These are phyloP conservation scores for Zygotorulaspora danielsina DNA, from an alignment of 805 yeast species.

Conservation along the genomic window DNA sequence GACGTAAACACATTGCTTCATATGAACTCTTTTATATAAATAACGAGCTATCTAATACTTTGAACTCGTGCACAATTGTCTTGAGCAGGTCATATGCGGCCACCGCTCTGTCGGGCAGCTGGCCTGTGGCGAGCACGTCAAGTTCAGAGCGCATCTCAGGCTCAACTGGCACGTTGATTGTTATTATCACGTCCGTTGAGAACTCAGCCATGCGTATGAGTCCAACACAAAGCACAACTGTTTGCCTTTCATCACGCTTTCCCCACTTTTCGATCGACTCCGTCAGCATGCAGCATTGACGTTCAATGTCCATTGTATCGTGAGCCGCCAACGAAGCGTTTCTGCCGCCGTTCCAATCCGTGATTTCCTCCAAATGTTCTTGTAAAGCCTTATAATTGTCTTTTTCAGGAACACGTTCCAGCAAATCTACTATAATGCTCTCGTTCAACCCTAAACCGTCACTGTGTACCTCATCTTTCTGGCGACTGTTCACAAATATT, in stretches of 20 bases:
- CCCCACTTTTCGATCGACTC: slow-evolving; percentile 55
- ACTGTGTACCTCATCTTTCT: slow-evolving; percentile 32
- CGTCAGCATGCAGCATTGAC: slow-evolving; percentile 36
- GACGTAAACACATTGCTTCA: too few relatives aligned
- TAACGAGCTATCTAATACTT: slow-evolving; percentile 26
- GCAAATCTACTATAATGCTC: slow-evolving; percentile 59
- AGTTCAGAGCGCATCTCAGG: slow-evolving; percentile 1
- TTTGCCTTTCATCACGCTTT: slow-evolving; percentile 31
- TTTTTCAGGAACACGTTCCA: slow-evolving; percentile 46
- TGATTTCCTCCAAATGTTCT: slow-evolving; percentile 55
- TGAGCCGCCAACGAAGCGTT: slow-evolving; percentile 26
- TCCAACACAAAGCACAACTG: slow-evolving; percentile 51
- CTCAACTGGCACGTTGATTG: slow-evolving; percentile 52
- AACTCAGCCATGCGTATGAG: slow-evolving; percentile 49
- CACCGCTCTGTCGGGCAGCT: slow-evolving; percentile 14
- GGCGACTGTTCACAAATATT: slow-evolving; percentile 58
- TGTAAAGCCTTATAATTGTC: slow-evolving; percentile 42
- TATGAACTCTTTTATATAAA: slow-evolving; percentile 26
- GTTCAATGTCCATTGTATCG: slow-evolving; percentile 12
- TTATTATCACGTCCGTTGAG: slow-evolving; percentile 57
- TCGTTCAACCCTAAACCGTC: slow-evolving; percentile 43
- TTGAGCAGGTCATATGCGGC: slow-evolving; percentile 24
- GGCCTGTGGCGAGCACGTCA: not conserved
- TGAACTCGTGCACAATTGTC: slow-evolving; percentile 24
- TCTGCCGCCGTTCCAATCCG: slow-evolving; percentile 40